Base-by-base conservation (phyloP, 805 yeast genomes). In the Cyberlindnera galapagoensis region DNA sequence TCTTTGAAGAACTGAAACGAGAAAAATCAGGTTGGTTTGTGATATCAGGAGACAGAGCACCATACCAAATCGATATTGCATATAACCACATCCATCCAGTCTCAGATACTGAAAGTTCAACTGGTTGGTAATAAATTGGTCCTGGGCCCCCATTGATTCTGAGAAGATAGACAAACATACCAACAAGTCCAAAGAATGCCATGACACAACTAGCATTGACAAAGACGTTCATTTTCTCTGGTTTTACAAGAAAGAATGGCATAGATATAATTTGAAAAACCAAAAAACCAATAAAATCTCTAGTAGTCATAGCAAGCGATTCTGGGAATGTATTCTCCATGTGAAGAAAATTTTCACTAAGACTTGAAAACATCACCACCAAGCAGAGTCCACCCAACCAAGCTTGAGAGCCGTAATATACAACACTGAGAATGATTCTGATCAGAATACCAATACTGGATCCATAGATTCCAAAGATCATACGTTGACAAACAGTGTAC, bases 261-360 rank as follows among this genome's bases (percentile, higher is more conserved):
- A 63, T 51, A 7, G 64, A 59, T 24, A 71, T 42, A 5, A 70
- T 29, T 38, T 69, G 71, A 52, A 67, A 74, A 9, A 65, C 36
- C 6, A 67, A 38, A 38, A 67, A 67, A 1, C 67, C 67, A 36
- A 66, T 53, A 30, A 69, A 58, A 18, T 66, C 64, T 47, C 60
- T 54, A 7, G 62, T 56, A 0, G 65, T 55, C 60, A 65, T 63
- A 11, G 55, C 49, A n/a, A 60, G 56, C 22, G 54, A 43, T 4
- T 48, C 58, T 3, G 66, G 56, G 21, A 63, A 50, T 3, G 65
- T 59, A 39, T 63, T 60, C 24, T 51, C 43, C 59, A 65, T 56
- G 32, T 52, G 54, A 43, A 58, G 26, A 39, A 50, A 66, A 30
- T 42, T 44, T 20, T 51, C 45, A 31, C 63, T 54, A 52, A 61